These are phyloP conservation scores for Scleroderma citrinum DNA, from an alignment of 768 basidiomycete species.

Conservation along the genomic window DNA sequence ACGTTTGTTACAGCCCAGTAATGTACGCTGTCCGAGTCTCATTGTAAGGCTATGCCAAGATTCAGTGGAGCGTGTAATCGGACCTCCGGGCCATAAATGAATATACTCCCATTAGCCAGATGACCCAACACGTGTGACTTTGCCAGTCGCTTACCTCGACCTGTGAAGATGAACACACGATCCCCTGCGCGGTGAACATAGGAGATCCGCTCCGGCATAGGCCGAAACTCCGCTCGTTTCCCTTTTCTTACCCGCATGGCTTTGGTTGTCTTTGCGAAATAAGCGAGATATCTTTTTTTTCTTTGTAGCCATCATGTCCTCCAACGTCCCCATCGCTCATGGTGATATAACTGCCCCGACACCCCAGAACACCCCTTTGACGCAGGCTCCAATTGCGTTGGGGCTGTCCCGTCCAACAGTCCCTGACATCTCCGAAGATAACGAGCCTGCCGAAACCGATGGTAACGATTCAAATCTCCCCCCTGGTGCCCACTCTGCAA, in stretches of 20 bases:
- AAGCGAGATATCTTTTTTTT: constrained; percentile 18
- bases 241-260: constrained; percentile 18
- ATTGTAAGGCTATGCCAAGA: too few relatives aligned
- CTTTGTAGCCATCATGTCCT: constrained; percentile 49
- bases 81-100: too few relatives aligned
- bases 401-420: constrained; percentile 85
- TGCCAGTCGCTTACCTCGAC: too few relatives aligned
- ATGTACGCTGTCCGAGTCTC: too few relatives aligned
- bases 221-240: constrained; percentile 32
- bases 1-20: not conserved
- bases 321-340: constrained; percentile 57
- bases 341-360: constrained; percentile 79
- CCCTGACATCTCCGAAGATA: constrained; percentile 81
- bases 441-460: constrained; percentile 61
- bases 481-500: constrained; percentile 51
- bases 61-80: too few relatives aligned
- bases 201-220: constrained; percentile 15
- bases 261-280: constrained; percentile 22
- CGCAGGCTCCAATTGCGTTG: constrained; percentile 69
- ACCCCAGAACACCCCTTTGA: constrained; percentile 88
- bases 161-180: too few relatives aligned
- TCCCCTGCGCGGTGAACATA: too few relatives aligned
- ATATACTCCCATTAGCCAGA: too few relatives aligned
- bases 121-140: too few relatives aligned
- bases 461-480: constrained; percentile 35